Conservation (phyloP, 805 yeast genomes). For the Ogataea zsoltii region DNA sequence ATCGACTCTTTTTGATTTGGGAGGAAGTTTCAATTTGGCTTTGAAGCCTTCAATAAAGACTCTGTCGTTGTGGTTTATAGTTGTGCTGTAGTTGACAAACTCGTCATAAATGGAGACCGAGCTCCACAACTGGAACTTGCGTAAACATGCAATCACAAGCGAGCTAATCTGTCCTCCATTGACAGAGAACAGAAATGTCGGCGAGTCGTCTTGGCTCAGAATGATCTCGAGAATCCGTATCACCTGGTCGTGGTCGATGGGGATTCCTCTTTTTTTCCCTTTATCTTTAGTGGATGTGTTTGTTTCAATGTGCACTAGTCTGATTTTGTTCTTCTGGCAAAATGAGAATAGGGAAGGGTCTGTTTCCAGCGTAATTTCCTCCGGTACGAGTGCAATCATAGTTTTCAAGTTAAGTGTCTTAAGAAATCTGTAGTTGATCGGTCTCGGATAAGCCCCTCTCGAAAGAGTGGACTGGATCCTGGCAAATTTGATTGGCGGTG, state of each 20-base stretch:
- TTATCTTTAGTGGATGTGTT: conserved; percentile 62
- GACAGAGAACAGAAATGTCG: conserved; percentile 81
- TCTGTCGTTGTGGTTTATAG: conserved; percentile 80
- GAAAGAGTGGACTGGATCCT: conserved; percentile 68
- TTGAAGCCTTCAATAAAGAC: conserved; percentile 78
- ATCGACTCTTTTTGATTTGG: conserved; percentile 42
- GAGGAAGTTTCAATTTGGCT: conserved; percentile 60
- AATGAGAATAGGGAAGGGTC: conserved; percentile 55
- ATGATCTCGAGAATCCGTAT: conserved; percentile 60
- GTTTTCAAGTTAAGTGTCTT: conserved; percentile 65
- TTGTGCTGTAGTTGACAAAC: conserved; percentile 72
- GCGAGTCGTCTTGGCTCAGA: conserved; percentile 58
- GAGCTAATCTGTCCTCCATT: conserved; percentile 90
- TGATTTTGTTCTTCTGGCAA: conserved; percentile 55
- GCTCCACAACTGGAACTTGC: conserved; percentile 87
- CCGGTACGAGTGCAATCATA: conserved; percentile 78
- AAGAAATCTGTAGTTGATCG: conserved; percentile 68
- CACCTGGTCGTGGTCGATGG: conserved; percentile 67
- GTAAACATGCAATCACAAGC: conserved; percentile 78
- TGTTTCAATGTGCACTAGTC: conserved; percentile 66
- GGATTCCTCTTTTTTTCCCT: conserved; percentile 81
- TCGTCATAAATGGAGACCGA: conserved; percentile 85
- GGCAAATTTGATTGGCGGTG: conserved; percentile 80
- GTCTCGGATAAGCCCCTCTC: conserved; percentile 87
- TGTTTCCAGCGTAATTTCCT: conserved; percentile 56